phyloP scores from a whole-genome alignment of 495 filamentous ascomycete genomes.

The Astrothelium macrocarpum region DNA sequence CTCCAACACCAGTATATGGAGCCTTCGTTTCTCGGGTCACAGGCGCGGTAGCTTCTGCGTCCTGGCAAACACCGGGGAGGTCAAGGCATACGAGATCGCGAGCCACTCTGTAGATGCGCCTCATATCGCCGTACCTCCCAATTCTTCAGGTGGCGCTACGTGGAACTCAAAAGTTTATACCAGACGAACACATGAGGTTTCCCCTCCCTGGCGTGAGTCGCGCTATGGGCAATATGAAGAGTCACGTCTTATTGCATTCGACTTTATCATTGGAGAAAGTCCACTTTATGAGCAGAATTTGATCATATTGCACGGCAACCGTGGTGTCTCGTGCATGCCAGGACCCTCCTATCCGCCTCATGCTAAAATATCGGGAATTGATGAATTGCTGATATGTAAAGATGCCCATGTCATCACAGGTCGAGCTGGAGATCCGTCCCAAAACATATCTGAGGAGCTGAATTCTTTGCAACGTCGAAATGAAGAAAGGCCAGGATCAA shows the following conservation, averaged over 20 bases:
- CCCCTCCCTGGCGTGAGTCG: conserved; percentile 1
- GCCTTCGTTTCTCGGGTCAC: conserved; percentile 68
- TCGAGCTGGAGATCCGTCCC: neutral
- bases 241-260: conserved; percentile 16
- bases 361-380: conserved; percentile 7
- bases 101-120: neutral
- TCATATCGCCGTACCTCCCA: neutral
- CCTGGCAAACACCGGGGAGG: conserved; percentile 66
- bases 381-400: conserved; percentile 9
- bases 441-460: neutral
- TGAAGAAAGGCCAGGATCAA: neutral
- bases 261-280: conserved; percentile 11
- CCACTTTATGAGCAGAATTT: neutral
- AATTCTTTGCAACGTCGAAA: neutral
- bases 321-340: conserved; percentile 9
- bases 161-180: neutral
- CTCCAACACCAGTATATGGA: conserved; percentile 50
- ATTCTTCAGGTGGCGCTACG: neutral
- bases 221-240: neutral
- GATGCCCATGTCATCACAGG: conserved; percentile 5
- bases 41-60: conserved; percentile 65
- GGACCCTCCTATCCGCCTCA: conserved; percentile 1
- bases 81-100: conserved; percentile 38
- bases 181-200: neutral
- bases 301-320: conserved; percentile 9